Base-by-base conservation (phyloP, 2,329 filamentous ascomycete species). In the Calonectria naviculata region DNA sequence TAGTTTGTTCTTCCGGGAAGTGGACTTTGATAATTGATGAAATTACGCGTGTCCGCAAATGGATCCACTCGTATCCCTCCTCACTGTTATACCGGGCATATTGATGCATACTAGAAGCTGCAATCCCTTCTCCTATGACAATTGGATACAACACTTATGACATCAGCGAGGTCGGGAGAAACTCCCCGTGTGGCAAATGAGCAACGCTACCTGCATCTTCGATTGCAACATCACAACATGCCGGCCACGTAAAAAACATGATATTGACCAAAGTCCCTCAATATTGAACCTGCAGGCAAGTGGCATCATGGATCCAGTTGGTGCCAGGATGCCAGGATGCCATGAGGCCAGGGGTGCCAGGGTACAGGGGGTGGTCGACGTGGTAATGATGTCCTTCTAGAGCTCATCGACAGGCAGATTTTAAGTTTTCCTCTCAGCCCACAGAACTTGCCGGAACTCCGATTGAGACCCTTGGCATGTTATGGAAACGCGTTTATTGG, bases 391-490 rank as follows among this genome's bases (percentile, higher is more conserved):
- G 21, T 38, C 52, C 52, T 38, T 38, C 31, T 58, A 15, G 34
- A 46, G 42, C 21, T n/a, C 42, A 46, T 46, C 42, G 21, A 12
- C 17, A 19, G 24, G 24, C 52, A 36, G 29, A 58, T 58, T 56
- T 58, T 58, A 58, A 38, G 52, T 58, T 58, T 52, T 58, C 31
- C 4, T n/a, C 52, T 58, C 52, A 38, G 52, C 21, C 52, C 52
- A 58, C 36, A 15, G 34, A 58, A 7, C n/a, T 58, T 58, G 52
- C 52, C 52, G 52, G 52, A 58, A 38, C 31, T 38, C 52, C 52
- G 52, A 38, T 38, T 38, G 21, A 26, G 21, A 21, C 21, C 15
- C 52, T 58, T 58, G 52, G 52, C 52, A 26, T 15, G 31, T 24
- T 38, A 38, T 58, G 31, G 10, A n/a, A 26, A 58, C 5, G 4